A percentile compares a stretch with the other conserved stretches of the same genome.
phyloP scores from a whole-genome alignment of 345 rosid species.

The Lepidium didymum region DNA sequence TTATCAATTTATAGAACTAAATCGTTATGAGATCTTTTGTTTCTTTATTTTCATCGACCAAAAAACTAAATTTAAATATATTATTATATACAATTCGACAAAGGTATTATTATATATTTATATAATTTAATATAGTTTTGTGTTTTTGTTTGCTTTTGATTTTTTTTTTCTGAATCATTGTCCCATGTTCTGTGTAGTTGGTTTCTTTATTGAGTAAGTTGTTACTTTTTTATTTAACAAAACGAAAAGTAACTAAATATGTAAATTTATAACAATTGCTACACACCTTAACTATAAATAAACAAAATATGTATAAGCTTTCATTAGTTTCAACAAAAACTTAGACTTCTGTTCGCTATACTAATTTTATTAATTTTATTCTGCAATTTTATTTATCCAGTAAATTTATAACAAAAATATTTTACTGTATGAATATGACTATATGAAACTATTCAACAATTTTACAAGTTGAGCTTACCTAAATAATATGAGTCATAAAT shows the following conservation, averaged over 20 bases:
- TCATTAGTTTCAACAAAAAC: not conserved
- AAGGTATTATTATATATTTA: not conserved
- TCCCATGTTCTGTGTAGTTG: not conserved
- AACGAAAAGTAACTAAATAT: not conserved
- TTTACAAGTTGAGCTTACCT: not conserved
- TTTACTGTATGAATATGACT: not conserved
- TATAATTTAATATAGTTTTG: not conserved
- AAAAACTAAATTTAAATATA: not conserved
- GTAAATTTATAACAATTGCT: not conserved
- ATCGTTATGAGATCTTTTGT: not conserved
- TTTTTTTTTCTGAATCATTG: not conserved
- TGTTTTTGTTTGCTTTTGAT: not conserved
- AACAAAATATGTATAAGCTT: not conserved
- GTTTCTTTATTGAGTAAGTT: no score
- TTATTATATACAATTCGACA: not conserved
- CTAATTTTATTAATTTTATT: not conserved
- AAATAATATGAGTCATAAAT: not conserved
- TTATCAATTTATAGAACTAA: constrained; percentile 14
- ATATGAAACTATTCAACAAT: not conserved
- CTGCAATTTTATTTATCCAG: not conserved
- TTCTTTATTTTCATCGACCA: not conserved
- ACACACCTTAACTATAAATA: not conserved
- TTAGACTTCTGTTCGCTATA: no score
- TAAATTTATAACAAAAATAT: not conserved
- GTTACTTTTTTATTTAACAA: no score